Evolutionary conservation across 2,329 filamentous ascomycete species (phyloP), one percentile per base, ranked within the genome.

Genomic region (Alternaria hordeiaustralica): DNA sequence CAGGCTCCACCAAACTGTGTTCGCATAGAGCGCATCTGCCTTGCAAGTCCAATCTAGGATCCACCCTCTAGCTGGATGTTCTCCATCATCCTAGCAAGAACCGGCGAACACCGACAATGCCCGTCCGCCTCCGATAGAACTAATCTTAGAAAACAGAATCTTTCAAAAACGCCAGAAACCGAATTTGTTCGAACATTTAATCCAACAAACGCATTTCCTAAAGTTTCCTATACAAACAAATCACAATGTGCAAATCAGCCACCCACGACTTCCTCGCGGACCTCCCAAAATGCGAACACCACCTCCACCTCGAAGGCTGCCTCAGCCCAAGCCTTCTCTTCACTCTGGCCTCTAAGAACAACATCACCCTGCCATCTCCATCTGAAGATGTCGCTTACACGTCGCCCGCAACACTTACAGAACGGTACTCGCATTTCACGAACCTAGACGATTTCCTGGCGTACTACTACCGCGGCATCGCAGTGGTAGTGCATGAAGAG

Each of bases 241-340:
- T 6, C 53, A 67, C 47, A 55, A 73, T 73, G 71, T 70, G 67
- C 53, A 66, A 71, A 63, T 55, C 65, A 18, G 46, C 59, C 12
- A 56, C 67, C 50, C 73, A 75, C 62, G 44, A 60, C 13, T 72
- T 75, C 49, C 62, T 73, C 18, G 61, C 64, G 4, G 65, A 67
- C 41, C 86, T 94, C 28, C 92, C 92, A 67, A 94, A 94, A 83
- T 92, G 90, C 80, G 92, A 95, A 78, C 92, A 94, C 75, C 92
- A 94, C 80, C 87, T 94, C 58, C 92, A 95, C 76, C 85, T 95
- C 33, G 92, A 94, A 79, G 92, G 92, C 59, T 90, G 90, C 12
- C 85, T 95, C 41, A 88, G 89, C 44, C 90, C 92, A 1, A 81
- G 85, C 59, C 84, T 93, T 43, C 87, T 94, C 65, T 94, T 94